Base-by-base conservation (phyloP, 768 basidiomycete species). In the Cystofilobasidium ferigula region DNA sequence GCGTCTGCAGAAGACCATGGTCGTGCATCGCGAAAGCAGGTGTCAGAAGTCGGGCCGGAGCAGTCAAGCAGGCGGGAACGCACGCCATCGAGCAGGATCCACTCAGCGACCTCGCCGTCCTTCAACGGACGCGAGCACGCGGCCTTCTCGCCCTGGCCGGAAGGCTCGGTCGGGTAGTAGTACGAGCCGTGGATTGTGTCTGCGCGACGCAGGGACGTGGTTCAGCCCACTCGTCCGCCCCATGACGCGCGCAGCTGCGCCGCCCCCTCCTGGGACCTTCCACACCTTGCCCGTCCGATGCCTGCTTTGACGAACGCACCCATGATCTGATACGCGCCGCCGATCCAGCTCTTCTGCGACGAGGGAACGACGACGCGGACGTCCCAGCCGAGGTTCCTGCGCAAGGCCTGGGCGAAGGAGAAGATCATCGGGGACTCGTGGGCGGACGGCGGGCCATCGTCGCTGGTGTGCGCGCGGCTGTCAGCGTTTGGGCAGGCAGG, bases 41-140 rank as follows among this genome's bases (percentile, higher is more conserved):
- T 26, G 47, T 34, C 32, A 38, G 53, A 20, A 36, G n/a, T 9
- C 16, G 20, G 40, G 38, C n/a, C 16, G 24, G 48, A 16, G 36
- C 5, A 45, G n/a, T n/a, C n/a, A n/a, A 9, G 43, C 5, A 9
- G 6, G 20, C 35, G 12, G 26, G 16, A 16, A 76, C 81, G 70
- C 42, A 76, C 76, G 20, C 88, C 88, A 67, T 89, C 88, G 8
- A 95, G 78, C 30, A 98, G 81, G 64, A 95, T 84, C 93, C 93
- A 98, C 77, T 95, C 89, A 30, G 83, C 86, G 61, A 86, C 78
- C 77, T 93, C 91, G 42, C 83, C 86, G 7, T 85, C 82, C 72
- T 83, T 82, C 58, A 92, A 74, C 7, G 86, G 84, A 63, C 93
- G 79, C 26, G 87, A 79, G 30, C 71, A 72, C 24, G 77, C 73